Evolutionary conservation across 176 grass and related monocot genomes (phyloP), one percentile per base, ranked within the genome.

Genomic region (Oryza rufipogon): DNA sequence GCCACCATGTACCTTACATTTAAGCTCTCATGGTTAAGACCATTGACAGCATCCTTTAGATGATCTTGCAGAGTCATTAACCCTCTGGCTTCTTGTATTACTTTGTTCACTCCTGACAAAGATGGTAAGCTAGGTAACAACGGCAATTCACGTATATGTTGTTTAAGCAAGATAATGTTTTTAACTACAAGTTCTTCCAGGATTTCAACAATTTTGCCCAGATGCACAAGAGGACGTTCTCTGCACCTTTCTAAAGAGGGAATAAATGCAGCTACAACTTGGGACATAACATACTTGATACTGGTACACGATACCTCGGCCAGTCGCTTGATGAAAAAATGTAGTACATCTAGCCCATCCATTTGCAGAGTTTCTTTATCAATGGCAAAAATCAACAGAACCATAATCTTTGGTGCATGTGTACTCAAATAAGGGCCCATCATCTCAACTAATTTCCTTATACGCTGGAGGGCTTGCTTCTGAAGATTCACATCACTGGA

Each of bases 1-100:
- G 91, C 96, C 81, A 93, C 91, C 91, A 95, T 95, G 85, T 98
- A 98, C 64, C 93, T 93, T 81, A 95, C 96, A 90, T 98, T 98
- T 88, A 98, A 64, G 86, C 96, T 98, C 74, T 95, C 96, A 75
- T 95, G 96, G 67, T 93, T 95, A 91, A 98, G 93, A 88, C 93
- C 96, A 87, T 90, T 77, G 49, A 92, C 80, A 54, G 93, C 91
- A 91, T 89, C 93, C 87, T 95, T 90, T 65, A 98, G 89, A 87
- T 95, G 89, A 86, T 98, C 96, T 76, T 80, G 80, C 51, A 98
- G 83, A 7, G 89, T 92, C 87, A 90, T 93, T 78, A 85, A 86
- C 84, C 93, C 96, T 82, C 93, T 98, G 72, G 96, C 96, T 80
- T 95, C 89, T 71, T 94, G 91, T 93, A 98, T 90, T 58, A 95